These are phyloP conservation scores for Claviceps purpurea DNA, from an alignment of 2,329 filamentous ascomycete species.

Conservation along the genomic window DNA sequence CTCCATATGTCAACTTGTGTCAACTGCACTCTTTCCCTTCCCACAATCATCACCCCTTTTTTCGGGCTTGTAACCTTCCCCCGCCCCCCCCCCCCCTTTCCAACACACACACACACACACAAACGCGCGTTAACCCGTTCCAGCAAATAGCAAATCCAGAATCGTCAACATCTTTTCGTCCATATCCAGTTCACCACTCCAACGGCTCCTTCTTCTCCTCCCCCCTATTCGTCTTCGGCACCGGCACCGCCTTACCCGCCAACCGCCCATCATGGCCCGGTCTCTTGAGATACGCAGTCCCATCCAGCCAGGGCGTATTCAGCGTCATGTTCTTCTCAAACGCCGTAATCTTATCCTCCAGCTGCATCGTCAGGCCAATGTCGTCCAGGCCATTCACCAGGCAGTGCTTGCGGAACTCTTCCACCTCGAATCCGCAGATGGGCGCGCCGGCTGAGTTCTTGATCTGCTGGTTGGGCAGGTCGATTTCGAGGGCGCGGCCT, in stretches of 20 bases:
- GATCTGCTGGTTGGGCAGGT: constrained; percentile 74
- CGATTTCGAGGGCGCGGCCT: constrained; percentile 76
- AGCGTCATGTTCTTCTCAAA: constrained; percentile 68
- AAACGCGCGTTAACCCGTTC: too few relatives aligned
- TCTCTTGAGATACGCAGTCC: constrained; percentile 59
- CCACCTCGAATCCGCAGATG: constrained; percentile 72
- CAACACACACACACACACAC: too few relatives aligned
- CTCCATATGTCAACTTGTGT: too few relatives aligned
- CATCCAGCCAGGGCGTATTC: constrained; percentile 85
- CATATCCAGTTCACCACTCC: constrained; percentile 56
- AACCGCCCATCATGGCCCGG: constrained; percentile 38
- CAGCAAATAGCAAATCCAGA: too few relatives aligned
- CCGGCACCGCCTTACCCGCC: constrained; percentile 47
- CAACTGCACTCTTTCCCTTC: too few relatives aligned
- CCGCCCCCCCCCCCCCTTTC: too few relatives aligned
- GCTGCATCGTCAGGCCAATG: constrained; percentile 86
- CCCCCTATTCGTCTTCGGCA: constrained; percentile 81
- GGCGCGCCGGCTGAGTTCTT: constrained; percentile 60
- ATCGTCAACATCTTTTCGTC: neutral
- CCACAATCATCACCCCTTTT: too few relatives aligned
- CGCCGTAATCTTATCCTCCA: constrained; percentile 72
- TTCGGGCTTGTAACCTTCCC: neutral
- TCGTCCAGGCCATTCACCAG: constrained; percentile 88
- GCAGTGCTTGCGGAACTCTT: constrained; percentile 90
- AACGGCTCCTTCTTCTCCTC: constrained; percentile 74